phyloP scores from a whole-genome alignment of 176 grass and related monocot genomes.

The Elaeis guineensis region DNA sequence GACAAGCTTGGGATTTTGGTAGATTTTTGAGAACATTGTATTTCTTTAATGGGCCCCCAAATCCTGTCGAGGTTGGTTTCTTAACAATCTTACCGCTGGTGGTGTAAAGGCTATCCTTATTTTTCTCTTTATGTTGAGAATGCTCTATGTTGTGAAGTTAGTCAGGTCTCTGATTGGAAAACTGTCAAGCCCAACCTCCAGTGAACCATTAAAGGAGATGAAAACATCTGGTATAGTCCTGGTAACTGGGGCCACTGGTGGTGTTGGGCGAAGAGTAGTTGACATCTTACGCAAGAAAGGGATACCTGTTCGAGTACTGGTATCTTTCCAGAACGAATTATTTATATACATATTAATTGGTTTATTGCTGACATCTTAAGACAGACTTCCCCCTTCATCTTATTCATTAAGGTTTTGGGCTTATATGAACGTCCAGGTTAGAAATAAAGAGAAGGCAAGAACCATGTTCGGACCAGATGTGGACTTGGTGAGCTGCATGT shows the following conservation, averaged over 20 bases:
- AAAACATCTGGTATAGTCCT: slow-evolving; percentile 49
- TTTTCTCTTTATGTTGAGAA: too few relatives aligned
- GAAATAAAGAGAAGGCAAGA: slow-evolving; percentile 87
- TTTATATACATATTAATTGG: too few relatives aligned
- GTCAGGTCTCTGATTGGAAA: slow-evolving; percentile 76
- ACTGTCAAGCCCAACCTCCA: slow-evolving; percentile 33
- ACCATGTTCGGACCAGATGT: slow-evolving; percentile 72
- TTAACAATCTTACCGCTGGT: neutral
- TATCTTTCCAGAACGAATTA: slow-evolving; percentile 15
- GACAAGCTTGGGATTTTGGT: slow-evolving; percentile 81
- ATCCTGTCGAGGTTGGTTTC: slow-evolving; percentile 64
- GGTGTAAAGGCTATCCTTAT: too few relatives aligned
- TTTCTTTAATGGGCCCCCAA: slow-evolving; percentile 93
- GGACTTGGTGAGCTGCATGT: slow-evolving; percentile 50
- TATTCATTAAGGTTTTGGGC: slow-evolving; percentile 12
- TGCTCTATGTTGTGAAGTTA: slow-evolving; percentile 25
- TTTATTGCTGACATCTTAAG: too few relatives aligned
- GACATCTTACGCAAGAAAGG: slow-evolving; percentile 63
- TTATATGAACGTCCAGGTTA: slow-evolving; percentile 41
- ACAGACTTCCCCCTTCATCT: neutral
- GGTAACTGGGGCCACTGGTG: slow-evolving; percentile 83
- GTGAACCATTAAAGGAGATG: slow-evolving; percentile 46
- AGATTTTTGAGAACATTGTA: slow-evolving; percentile 81
- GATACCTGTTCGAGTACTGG: slow-evolving; percentile 67
- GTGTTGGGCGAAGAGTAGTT: slow-evolving; percentile 77